These are phyloP conservation scores for Amaranthus cruentus DNA, from an alignment of 148 eudicot genomes.

Conservation along the genomic window DNA sequence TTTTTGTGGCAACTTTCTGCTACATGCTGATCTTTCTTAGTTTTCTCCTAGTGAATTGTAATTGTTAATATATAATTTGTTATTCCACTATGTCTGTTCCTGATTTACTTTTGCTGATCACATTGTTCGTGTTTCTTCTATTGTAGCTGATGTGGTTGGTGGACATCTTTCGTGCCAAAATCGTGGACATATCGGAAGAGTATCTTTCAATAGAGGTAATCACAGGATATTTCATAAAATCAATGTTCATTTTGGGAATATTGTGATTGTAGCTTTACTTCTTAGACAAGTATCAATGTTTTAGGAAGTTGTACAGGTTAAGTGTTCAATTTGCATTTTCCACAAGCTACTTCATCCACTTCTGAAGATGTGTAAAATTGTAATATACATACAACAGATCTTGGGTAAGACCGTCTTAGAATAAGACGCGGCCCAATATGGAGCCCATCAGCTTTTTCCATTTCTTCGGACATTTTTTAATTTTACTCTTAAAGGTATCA, in stretches of 20 bases:
- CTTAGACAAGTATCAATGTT: not conserved
- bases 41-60: not conserved
- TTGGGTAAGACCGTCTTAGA: too few relatives aligned
- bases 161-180: conserved; percentile 63
- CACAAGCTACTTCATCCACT: not conserved
- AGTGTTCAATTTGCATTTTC: not conserved
- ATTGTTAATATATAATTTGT: not conserved
- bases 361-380: not conserved
- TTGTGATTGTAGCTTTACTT: not conserved
- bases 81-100: not conserved
- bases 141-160: conserved; percentile 65
- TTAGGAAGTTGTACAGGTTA: not conserved
- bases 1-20: not conserved
- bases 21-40: not conserved
- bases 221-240: not conserved
- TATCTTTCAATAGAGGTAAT: conserved; percentile 60
- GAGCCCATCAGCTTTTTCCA: too few relatives aligned
- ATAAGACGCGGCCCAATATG: too few relatives aligned
- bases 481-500: too few relatives aligned
- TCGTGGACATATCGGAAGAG: conserved; percentile 57
- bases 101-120: not conserved
- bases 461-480: too few relatives aligned
- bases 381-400: too few relatives aligned
- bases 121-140: not conserved
- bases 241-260: not conserved